These are phyloP conservation scores for Circinella minor DNA, from an alignment of 371 early-diverging fungal species.

Conservation along the genomic window DNA sequence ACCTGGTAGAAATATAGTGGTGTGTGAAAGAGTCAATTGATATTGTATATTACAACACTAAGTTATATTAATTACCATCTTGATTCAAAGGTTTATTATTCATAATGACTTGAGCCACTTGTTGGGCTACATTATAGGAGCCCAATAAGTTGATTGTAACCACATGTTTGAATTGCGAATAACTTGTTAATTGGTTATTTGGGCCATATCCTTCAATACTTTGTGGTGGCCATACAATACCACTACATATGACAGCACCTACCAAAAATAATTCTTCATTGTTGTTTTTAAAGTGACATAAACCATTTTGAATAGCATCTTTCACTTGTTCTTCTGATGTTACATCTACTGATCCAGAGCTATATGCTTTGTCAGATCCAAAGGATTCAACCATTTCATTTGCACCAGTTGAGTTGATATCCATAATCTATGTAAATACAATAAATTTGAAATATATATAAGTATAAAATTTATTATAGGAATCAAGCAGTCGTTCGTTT, in stretches of 20 bases:
- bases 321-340: slow-evolving; percentile 53
- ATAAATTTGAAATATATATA: too few species aligned
- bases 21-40: neutral
- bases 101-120: slow-evolving; percentile 53
- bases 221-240: slow-evolving; percentile 41
- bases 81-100: slow-evolving; percentile 40
- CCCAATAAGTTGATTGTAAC: slow-evolving; percentile 61
- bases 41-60: neutral
- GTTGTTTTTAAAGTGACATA: slow-evolving; percentile 33
- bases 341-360: slow-evolving; percentile 52
- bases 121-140: slow-evolving; percentile 63
- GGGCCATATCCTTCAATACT: slow-evolving; percentile 36
- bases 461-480: too few species aligned
- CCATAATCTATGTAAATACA: slow-evolving; percentile 44
- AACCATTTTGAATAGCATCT: slow-evolving; percentile 34
- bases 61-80: slow-evolving; percentile 28
- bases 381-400: slow-evolving; percentile 31
- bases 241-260: slow-evolving; percentile 59
- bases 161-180: slow-evolving; percentile 51
- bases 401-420: slow-evolving; percentile 46
- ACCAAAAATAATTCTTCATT: slow-evolving; percentile 12
- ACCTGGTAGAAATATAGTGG: slow-evolving; percentile 23
- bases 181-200: slow-evolving; percentile 36
- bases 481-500: too few species aligned
- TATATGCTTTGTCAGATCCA: slow-evolving; percentile 34